Evolutionary conservation across 2,329 filamentous ascomycete species (phyloP).

Genomic region (Aspergillus sp.): DNA sequence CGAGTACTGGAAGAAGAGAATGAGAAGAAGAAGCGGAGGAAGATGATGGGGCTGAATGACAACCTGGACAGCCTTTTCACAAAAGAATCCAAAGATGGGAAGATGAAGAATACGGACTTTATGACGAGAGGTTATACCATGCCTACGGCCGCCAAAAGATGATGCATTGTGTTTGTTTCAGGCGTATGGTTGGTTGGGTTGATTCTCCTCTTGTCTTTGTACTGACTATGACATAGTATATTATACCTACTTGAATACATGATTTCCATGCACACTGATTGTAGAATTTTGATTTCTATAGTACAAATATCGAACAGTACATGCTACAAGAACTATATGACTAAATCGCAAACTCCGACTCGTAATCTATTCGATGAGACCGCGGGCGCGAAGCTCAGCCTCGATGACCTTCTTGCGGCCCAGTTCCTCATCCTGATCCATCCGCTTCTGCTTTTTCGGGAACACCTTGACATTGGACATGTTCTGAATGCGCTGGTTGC

Average conservation of each 20-base stretch:
- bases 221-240: conserved; percentile 1
- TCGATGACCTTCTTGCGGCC: conserved; percentile 80
- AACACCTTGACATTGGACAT: conserved; percentile 71
- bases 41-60: conserved; percentile 61
- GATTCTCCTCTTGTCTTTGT: neutral
- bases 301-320: conserved; percentile 18
- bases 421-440: conserved; percentile 67
- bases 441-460: conserved; percentile 62
- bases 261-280: conserved; percentile 4
- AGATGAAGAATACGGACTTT: conserved; percentile 50
- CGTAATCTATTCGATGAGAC: conserved; percentile 51
- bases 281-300: conserved; percentile 18
- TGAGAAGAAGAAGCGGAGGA: conserved; percentile 73
- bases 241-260: neutral
- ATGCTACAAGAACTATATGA: conserved; percentile 20
- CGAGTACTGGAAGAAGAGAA: conserved; percentile 87
- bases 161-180: conserved; percentile 8
- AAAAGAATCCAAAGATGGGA: conserved; percentile 40
- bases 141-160: conserved; percentile 43
- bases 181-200: conserved; percentile 3
- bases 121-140: conserved; percentile 59
- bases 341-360: conserved; percentile 1
- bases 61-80: conserved; percentile 56
- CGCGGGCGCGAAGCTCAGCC: conserved; percentile 62
- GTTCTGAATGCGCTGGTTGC: conserved; percentile 45